These are phyloP conservation scores for Chrysopogon serrulatus DNA, from an alignment of 176 grass and related monocot genomes.

Conservation along the genomic window DNA sequence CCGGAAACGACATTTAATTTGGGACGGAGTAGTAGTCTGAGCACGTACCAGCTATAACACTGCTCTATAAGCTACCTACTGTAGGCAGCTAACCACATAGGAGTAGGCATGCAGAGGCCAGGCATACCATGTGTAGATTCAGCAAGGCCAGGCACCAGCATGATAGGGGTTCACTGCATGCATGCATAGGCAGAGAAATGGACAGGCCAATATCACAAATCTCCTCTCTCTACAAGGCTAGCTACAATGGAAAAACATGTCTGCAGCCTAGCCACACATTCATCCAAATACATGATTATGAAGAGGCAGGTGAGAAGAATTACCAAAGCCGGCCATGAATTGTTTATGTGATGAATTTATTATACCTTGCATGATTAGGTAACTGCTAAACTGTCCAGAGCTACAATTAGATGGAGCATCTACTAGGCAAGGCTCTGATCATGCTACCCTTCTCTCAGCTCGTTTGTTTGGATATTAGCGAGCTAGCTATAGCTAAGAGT, in stretches of 20 bases:
- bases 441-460: background rate
- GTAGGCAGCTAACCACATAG: background rate
- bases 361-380: slow-evolving; percentile 11
- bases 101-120: slow-evolving; percentile 6
- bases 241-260: background rate
- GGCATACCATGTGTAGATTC: slow-evolving; percentile 16
- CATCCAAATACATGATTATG: background rate
- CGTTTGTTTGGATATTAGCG: slow-evolving; percentile 28
- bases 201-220: background rate
- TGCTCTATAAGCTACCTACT: too few species aligned
- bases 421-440: slow-evolving; percentile 12
- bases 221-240: background rate
- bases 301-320: background rate
- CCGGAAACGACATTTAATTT: too few species aligned
- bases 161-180: slow-evolving; percentile 22
- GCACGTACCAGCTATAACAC: background rate
- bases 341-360: background rate
- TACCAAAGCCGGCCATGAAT: slow-evolving; percentile 25
- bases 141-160: slow-evolving; percentile 9
- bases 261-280: background rate
- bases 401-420: slow-evolving; percentile 29
- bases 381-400: background rate
- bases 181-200: slow-evolving; percentile 10
- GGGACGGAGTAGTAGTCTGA: too few species aligned
- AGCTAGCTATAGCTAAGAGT: slow-evolving; percentile 4